phyloP scores from a whole-genome alignment of 164 flowering plant genomes.

The Stephania japonica region DNA sequence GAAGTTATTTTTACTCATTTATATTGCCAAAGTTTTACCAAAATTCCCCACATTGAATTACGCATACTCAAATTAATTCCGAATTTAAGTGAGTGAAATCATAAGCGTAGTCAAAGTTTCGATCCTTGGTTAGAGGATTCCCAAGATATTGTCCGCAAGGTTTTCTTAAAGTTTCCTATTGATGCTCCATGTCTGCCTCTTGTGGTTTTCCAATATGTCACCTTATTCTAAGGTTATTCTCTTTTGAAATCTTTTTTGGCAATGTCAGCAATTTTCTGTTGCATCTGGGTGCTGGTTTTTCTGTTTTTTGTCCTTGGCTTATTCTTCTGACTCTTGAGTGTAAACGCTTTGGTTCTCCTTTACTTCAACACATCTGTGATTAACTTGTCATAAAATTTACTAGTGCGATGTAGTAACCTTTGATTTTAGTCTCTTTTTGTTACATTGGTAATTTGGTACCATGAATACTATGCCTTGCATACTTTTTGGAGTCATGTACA shows the following conservation, averaged over 20 bases:
- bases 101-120: no score
- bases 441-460: background rate
- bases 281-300: background rate
- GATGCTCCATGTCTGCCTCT: no score
- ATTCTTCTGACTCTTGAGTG: background rate
- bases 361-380: background rate
- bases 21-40: no score
- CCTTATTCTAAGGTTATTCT: background rate
- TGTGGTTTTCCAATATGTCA: no score
- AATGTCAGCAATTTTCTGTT: no score
- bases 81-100: no score
- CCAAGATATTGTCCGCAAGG: background rate
- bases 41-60: no score
- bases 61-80: no score
- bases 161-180: background rate
- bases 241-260: background rate
- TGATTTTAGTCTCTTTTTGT: background rate
- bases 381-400: no score
- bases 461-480: background rate
- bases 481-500: background rate
- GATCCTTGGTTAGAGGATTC: background rate
- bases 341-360: background rate
- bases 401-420: no score
- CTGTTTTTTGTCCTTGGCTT: background rate
- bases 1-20: no score